phyloP scores from a whole-genome alignment of 2,329 filamentous ascomycete genomes.

The Penicillium nordicum region DNA sequence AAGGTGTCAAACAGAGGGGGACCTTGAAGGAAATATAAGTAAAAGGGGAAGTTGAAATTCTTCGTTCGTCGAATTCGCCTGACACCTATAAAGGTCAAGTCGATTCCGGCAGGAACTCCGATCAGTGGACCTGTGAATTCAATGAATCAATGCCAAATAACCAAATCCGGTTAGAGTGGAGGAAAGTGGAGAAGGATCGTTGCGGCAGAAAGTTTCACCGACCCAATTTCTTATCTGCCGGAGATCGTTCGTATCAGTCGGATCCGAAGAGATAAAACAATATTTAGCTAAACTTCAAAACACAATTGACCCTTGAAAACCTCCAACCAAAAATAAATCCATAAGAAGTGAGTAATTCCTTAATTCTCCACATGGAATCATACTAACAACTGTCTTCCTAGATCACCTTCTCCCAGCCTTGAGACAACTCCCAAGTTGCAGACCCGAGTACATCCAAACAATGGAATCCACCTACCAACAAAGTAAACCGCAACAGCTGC shows the following conservation, averaged over 20 bases:
- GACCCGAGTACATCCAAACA: neutral
- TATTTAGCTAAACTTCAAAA: neutral
- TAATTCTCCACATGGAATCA: too few species aligned
- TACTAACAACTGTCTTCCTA: neutral
- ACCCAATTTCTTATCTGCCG: neutral
- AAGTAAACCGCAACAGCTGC: neutral
- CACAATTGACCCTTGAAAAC: neutral
- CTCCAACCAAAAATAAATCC: neutral
- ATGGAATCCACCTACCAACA: neutral
- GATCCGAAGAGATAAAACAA: neutral
- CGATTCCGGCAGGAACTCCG: neutral
- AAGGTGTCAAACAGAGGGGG: neutral
- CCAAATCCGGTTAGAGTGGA: neutral
- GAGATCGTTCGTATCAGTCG: constrained; percentile 3
- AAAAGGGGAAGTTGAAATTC: neutral
- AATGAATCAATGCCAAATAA: neutral
- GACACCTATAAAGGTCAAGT: neutral
- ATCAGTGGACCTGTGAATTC: neutral
- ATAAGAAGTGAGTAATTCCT: neutral
- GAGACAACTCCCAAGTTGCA: too few species aligned
- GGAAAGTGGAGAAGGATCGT: neutral
- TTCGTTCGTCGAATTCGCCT: neutral
- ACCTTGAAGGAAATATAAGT: neutral
- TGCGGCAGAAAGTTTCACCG: neutral
- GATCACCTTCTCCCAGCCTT: neutral